phyloP scores from a whole-genome alignment of 768 basidiomycete species.

The Rhodotorula babjevae region DNA sequence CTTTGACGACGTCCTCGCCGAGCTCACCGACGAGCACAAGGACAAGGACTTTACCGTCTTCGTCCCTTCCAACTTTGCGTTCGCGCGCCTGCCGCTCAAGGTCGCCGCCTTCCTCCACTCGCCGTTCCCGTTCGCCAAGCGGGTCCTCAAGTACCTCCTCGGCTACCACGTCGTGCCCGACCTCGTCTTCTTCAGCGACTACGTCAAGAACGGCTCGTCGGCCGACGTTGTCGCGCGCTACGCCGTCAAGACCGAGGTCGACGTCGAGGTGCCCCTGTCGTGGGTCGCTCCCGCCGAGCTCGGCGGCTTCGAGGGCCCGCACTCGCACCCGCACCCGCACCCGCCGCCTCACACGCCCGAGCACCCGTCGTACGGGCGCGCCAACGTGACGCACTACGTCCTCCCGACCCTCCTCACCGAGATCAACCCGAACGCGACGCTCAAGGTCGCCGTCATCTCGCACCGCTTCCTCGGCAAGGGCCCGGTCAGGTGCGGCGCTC shows the following conservation, averaged over 20 bases:
- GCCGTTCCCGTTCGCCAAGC: conserved; percentile 40
- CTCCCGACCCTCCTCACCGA: conserved; percentile 40
- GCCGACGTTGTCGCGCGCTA: conserved; percentile 4
- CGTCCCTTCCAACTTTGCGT: conserved; percentile 23
- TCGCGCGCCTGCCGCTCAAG: conserved; percentile 31
- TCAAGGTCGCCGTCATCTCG: conserved; percentile 36
- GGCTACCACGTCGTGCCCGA: conserved; percentile 49
- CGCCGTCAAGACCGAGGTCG: neutral
- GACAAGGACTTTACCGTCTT: conserved; percentile 36
- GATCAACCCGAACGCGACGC: conserved; percentile 29
- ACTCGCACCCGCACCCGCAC: neutral
- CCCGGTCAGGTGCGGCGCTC: conserved; percentile 25
- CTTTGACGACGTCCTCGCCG: conserved; percentile 9
- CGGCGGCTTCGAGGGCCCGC: neutral
- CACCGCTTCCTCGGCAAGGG: conserved; percentile 36
- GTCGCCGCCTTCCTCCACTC: conserved; percentile 49
- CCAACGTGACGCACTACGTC: conserved; percentile 38
- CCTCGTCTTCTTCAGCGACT: conserved; percentile 47
- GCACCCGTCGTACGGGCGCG: conserved; percentile 11
- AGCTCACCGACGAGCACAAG: conserved; percentile 40
- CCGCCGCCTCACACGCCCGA: conserved; percentile 12
- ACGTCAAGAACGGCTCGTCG: conserved; percentile 42
- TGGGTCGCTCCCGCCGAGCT: neutral
- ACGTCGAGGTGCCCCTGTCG: conserved; percentile 15
- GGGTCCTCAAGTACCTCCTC: conserved; percentile 46